These are phyloP conservation scores for Polytolypa hystricis DNA, from an alignment of 2,329 filamentous ascomycete species.

Conservation along the genomic window DNA sequence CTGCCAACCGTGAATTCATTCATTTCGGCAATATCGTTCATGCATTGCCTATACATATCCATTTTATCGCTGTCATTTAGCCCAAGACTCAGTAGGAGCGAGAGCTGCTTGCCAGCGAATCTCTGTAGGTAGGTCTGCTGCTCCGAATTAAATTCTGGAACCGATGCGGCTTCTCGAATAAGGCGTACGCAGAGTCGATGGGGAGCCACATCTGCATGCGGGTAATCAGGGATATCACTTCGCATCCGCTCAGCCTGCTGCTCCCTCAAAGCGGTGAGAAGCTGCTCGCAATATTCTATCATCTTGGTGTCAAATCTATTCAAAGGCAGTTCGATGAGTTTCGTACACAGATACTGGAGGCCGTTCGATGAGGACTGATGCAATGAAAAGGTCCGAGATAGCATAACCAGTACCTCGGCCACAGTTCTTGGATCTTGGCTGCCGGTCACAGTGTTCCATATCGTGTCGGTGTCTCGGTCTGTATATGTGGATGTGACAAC, in stretches of 20 bases:
- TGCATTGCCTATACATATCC: conserved; percentile 54
- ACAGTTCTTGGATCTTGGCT: conserved; percentile 79
- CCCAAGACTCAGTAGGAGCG: conserved; percentile 47
- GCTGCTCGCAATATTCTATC: conserved; percentile 48
- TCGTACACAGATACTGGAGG: conserved; percentile 58
- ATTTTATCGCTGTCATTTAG: conserved; percentile 46
- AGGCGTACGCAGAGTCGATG: conserved; percentile 53
- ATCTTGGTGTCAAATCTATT: conserved; percentile 51
- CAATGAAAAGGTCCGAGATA: conserved; percentile 39
- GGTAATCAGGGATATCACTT: conserved; percentile 14
- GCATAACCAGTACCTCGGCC: conserved; percentile 64
- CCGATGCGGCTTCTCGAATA: conserved; percentile 58
- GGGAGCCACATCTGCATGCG: conserved; percentile 32
- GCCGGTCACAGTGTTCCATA: conserved; percentile 73
- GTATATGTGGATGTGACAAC: conserved; percentile 67
- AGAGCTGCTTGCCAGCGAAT: conserved; percentile 52
- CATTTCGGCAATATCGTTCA: conserved; percentile 54
- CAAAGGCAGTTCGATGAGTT: conserved; percentile 55
- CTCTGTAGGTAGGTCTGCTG: conserved; percentile 52
- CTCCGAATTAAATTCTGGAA: conserved; percentile 42
- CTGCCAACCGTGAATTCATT: conserved; percentile 60
- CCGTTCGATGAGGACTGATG: conserved; percentile 30
- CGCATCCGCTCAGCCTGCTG: conserved; percentile 29
- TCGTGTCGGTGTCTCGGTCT: conserved; percentile 58
- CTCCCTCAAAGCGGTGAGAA: conserved; percentile 41